phyloP scores from a whole-genome alignment of 208 protist species.

The Jaenimonas drosophilae region DNA sequence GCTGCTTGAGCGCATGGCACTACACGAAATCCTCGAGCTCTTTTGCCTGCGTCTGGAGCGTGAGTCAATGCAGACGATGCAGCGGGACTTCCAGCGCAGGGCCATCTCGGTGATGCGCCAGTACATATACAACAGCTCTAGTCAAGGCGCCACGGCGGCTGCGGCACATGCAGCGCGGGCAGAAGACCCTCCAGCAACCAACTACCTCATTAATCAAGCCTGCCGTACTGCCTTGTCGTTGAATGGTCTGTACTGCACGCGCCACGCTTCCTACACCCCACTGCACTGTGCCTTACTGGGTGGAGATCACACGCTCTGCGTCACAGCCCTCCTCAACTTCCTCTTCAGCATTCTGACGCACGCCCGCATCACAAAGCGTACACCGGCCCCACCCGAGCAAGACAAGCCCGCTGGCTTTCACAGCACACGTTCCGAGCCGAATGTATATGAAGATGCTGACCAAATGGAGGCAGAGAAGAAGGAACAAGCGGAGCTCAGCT shows the following conservation, averaged over 20 bases:
- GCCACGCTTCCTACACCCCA: conserved; percentile 46
- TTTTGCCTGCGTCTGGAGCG: conserved; percentile 23
- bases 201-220: no score
- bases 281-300: conserved; percentile 60
- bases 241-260: conserved; percentile 25
- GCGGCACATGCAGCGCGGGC: no score
- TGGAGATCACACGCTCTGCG: conserved; percentile 18
- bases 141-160: neutral
- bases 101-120: neutral
- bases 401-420: neutral
- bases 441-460: no score
- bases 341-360: conserved; percentile 14
- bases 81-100: conserved; percentile 11
- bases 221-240: conserved; percentile 1
- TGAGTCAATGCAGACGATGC: conserved; percentile 3
- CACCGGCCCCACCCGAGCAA: conserved; percentile 7
- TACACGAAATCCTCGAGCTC: conserved; percentile 45
- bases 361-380: neutral
- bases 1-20: conserved; percentile 51
- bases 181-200: no score
- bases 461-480: conserved; percentile 1
- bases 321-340: conserved; percentile 32
- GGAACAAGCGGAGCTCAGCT: no score
- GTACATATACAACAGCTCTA: neutral
- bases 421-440: no score